A percentile compares a stretch with the other conserved stretches of the same genome.
Evolutionary conservation across 345 rosid species (phyloP).

Genomic region (Capsella bursapastoris): DNA sequence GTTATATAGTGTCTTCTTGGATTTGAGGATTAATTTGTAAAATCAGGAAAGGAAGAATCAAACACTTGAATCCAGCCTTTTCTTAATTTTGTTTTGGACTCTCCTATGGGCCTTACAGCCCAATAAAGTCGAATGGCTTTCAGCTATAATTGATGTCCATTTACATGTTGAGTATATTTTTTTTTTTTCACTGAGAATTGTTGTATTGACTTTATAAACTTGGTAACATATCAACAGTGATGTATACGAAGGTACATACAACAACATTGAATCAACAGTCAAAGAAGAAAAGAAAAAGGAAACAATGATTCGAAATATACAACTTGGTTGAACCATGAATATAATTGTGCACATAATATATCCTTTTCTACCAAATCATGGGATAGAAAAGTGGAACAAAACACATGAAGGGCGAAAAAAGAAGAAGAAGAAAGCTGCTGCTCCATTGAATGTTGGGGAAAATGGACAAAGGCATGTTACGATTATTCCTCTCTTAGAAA

Average conservation of each 20-base stretch:
- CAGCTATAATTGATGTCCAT: background rate
- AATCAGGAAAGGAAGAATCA: background rate
- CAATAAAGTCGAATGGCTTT: background rate
- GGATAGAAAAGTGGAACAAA: background rate
- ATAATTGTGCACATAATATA: constrained; percentile 1
- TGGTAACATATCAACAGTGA: background rate
- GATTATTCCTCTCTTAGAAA: constrained; percentile 22
- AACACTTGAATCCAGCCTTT: background rate
- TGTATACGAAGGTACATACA: background rate
- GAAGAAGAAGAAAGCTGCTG: constrained; percentile 18
- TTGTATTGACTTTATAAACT: background rate
- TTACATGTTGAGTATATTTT: background rate
- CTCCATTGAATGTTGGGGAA: constrained; percentile 28
- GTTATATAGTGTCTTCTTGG: too few relatives aligned
- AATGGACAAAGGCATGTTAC: constrained; percentile 17
- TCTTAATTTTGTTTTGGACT: background rate
- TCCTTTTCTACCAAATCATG: background rate
- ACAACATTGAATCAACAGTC: background rate
- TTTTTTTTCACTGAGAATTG: background rate
- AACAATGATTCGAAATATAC: background rate
- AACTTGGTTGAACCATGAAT: constrained; percentile 4
- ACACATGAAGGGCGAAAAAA: background rate
- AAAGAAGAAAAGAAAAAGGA: background rate
- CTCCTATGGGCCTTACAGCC: constrained; percentile 6
- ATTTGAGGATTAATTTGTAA: background rate